Evolutionary conservation across 2,329 filamentous ascomycete species (phyloP), one percentile per base, ranked within the genome.

Genomic region (Beauveria brongniartii): DNA sequence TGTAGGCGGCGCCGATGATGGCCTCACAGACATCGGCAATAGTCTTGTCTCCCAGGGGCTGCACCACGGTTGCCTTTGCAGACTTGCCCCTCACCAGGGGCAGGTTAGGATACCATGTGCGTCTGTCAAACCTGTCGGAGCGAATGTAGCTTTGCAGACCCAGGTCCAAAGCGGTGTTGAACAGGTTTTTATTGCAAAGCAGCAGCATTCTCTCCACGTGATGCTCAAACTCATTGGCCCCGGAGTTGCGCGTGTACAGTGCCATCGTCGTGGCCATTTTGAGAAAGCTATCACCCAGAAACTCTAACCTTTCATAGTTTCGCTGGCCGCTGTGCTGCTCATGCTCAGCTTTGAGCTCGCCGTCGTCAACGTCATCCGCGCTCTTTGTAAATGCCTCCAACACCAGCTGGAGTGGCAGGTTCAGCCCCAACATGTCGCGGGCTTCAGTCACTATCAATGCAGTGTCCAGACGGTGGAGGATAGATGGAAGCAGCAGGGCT

Each of bases 211-310:
- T 87, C 66, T 91, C 87, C 8, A 96, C 90, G 69, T 99, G 94
- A 67, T 90, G 94, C 61, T 90, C 86, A 54, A 87, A 95, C 69
- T 99, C 94, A 65, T 91, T 85, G 63, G 89, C 85, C 53, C 89
- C 83, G 0, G 91, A 91, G 22, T 89, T 85, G 30, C 86, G 81
- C 1, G 88, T 88, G 70, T 89, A 97, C 0, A 96, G 79, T 0
- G 92, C 87, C 58, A 99, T 92, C 0, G 92, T 93, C 0, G 93
- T 97, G 12, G 90, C 91, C 87, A 97, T 93, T 74, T 99, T 99
- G 62, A 99, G 80, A 68, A 97, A 96, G 40, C 88, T 90, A 71
- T 99, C 94, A 0, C 94, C 94, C 2, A 97, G 80, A 63, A 97
- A 96, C 69, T 99, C 94, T 0, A 97, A 80, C 14, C 94, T 84